Evolutionary conservation across 2,329 filamentous ascomycete genomes (phyloP).

Genomic region (Pseudogymnoascus sp.): DNA sequence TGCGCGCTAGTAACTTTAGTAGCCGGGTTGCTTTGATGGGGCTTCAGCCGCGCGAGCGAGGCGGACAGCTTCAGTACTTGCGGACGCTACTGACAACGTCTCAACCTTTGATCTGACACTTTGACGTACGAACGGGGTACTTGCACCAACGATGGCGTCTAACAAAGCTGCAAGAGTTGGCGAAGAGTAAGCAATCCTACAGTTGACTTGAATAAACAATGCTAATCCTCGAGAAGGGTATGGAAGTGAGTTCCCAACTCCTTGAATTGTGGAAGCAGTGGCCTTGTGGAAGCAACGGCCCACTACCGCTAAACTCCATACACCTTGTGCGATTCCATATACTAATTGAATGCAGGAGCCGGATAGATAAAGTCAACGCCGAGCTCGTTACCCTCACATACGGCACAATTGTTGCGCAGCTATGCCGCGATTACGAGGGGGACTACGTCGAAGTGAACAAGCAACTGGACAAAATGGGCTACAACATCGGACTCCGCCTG

Average conservation of each 20-base stretch:
- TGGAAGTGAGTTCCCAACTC: slow-evolving; percentile 30
- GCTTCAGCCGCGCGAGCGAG: slow-evolving; percentile 12
- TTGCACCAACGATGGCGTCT: slow-evolving; percentile 39
- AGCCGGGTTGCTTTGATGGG: neutral
- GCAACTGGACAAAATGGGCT: slow-evolving; percentile 97
- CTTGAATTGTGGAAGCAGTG: neutral
- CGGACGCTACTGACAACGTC: slow-evolving; percentile 6
- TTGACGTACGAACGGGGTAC: slow-evolving; percentile 1
- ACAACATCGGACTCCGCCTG: slow-evolving; percentile 90
- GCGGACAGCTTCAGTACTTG: slow-evolving; percentile 2
- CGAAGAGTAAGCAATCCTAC: slow-evolving; percentile 56
- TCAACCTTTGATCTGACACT: neutral
- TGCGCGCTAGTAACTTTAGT: slow-evolving; percentile 6
- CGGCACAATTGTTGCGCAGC: slow-evolving; percentile 90
- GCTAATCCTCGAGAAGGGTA: slow-evolving; percentile 27
- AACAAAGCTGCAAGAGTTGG: slow-evolving; percentile 61
- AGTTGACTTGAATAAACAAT: neutral
- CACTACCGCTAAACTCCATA: neutral
- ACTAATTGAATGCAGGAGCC: slow-evolving; percentile 53
- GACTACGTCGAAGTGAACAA: slow-evolving; percentile 96
- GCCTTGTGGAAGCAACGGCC: neutral
- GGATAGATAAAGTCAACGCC: slow-evolving; percentile 95
- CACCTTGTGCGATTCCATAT: slow-evolving; percentile 12
- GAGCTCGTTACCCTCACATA: slow-evolving; percentile 96
- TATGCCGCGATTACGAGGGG: slow-evolving; percentile 91